A percentile compares a stretch with the other conserved stretches of the same genome.
phyloP scores from a whole-genome alignment of 1,284 basidiomycete genomes.

The Anthracocystis walkeri region DNA sequence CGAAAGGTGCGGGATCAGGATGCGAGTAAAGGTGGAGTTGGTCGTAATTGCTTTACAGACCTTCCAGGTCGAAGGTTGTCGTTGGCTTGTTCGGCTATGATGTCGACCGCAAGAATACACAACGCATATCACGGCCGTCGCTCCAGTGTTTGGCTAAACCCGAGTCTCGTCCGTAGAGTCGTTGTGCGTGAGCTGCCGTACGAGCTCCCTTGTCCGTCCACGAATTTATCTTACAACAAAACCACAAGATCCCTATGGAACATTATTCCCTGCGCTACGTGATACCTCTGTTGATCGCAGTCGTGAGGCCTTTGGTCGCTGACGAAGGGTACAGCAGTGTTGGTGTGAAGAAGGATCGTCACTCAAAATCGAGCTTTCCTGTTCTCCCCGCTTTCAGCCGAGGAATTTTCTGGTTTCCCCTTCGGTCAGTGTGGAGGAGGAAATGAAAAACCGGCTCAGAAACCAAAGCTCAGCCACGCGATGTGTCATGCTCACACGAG shows the following conservation, averaged over 20 bases:
- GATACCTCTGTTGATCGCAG: too few species aligned
- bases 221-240: too few species aligned
- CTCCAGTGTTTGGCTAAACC: neutral
- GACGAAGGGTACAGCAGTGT: neutral
- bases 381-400: conserved; percentile 1
- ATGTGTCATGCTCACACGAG: conserved; percentile 16
- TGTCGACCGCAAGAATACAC: too few species aligned
- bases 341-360: neutral
- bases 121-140: neutral
- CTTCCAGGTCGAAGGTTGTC: neutral
- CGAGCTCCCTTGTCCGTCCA: too few species aligned
- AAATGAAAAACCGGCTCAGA: conserved; percentile 1
- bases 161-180: too few species aligned
- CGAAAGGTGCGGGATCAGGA: neutral
- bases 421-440: conserved; percentile 7
- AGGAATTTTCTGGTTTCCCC: conserved; percentile 2
- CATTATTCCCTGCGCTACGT: too few species aligned
- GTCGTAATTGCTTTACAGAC: too few species aligned
- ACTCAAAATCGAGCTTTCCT: neutral
- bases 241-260: too few species aligned
- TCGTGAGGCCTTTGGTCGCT: too few species aligned
- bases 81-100: neutral
- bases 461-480: neutral
- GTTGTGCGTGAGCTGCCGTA: too few species aligned
- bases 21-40: too few species aligned